These are phyloP conservation scores for Suhomyces pyralidae DNA, from an alignment of 805 yeast genomes.

Conservation along the genomic window DNA sequence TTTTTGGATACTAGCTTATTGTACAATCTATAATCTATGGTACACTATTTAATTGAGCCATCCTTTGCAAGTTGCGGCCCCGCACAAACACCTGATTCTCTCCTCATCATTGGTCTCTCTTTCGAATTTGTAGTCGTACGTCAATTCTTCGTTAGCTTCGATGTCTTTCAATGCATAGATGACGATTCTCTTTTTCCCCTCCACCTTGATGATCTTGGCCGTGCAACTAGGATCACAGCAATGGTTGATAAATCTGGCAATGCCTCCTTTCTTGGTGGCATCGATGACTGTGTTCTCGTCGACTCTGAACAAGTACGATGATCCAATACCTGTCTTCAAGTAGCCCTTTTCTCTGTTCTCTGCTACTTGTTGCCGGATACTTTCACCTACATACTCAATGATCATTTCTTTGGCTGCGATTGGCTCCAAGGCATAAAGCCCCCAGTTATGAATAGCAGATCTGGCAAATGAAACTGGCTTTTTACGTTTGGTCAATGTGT, in stretches of 20 bases:
- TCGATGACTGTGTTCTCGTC: slow-evolving; percentile 95
- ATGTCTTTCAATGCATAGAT: slow-evolving; percentile 90
- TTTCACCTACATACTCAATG: slow-evolving; percentile 95
- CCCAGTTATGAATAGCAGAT: slow-evolving; percentile 98
- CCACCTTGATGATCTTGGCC: slow-evolving; percentile 93
- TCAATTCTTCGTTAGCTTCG: slow-evolving; percentile 84
- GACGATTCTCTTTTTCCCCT: slow-evolving; percentile 89
- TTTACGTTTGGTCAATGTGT: slow-evolving; percentile 83
- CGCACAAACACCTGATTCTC: slow-evolving; percentile 88
- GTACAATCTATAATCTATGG: not conserved
- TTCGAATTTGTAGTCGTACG: slow-evolving; percentile 95
- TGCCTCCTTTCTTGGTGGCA: slow-evolving; percentile 96
- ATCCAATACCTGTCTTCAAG: slow-evolving; percentile 88
- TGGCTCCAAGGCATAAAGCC: slow-evolving; percentile 90
- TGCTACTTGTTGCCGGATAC: slow-evolving; percentile 89
- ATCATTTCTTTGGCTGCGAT: slow-evolving; percentile 97
- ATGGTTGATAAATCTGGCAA: slow-evolving; percentile 94
- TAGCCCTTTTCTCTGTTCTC: slow-evolving; percentile 87
- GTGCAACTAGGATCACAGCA: slow-evolving; percentile 98
- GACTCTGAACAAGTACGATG: slow-evolving; percentile 86
- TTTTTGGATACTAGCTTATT: not conserved
- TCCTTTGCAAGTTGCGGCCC: slow-evolving; percentile 93
- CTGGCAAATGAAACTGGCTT: slow-evolving; percentile 96
- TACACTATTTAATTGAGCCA: slow-evolving; percentile 57
- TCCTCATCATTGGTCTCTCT: slow-evolving; percentile 86